Evolutionary conservation across 495 filamentous ascomycete species (phyloP).

Genomic region (Penicillium salamii): DNA sequence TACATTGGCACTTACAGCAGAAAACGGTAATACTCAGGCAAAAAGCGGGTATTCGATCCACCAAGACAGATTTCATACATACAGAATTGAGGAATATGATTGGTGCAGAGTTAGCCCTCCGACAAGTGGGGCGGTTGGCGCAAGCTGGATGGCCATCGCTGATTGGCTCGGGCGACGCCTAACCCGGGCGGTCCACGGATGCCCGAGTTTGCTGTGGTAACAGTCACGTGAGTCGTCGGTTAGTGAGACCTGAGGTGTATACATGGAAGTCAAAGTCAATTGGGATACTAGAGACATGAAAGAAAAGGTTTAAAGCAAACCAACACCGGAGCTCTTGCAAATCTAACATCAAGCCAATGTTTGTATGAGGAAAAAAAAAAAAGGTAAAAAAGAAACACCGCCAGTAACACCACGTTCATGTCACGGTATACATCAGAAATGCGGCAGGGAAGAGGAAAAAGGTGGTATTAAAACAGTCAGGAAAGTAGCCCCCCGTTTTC

Average conservation of each 20-base stretch:
- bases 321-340: conserved; percentile 34
- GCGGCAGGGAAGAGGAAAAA: conserved; percentile 10
- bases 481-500: conserved; percentile 5
- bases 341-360: conserved; percentile 26
- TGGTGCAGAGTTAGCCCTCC: conserved; percentile 3
- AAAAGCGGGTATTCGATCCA: conserved; percentile 8
- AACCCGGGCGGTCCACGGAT: no score
- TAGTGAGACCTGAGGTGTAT: no score
- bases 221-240: neutral
- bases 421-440: conserved; percentile 20
- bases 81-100: neutral
- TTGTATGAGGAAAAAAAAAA: conserved; percentile 17
- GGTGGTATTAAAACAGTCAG: conserved; percentile 2
- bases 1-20: conserved; percentile 29
- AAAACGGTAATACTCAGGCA: conserved; percentile 19
- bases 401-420: conserved; percentile 18
- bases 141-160: neutral
- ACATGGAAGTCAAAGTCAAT: conserved; percentile 26
- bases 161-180: neutral
- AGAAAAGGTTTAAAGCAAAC: conserved; percentile 19
- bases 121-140: conserved; percentile 7
- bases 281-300: conserved; percentile 27
- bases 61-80: conserved; percentile 14
- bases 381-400: conserved; percentile 17
- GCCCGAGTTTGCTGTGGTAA: no score